Conservation (phyloP, 805 yeast species). For the Wickerhamomyces pijperi region DNA sequence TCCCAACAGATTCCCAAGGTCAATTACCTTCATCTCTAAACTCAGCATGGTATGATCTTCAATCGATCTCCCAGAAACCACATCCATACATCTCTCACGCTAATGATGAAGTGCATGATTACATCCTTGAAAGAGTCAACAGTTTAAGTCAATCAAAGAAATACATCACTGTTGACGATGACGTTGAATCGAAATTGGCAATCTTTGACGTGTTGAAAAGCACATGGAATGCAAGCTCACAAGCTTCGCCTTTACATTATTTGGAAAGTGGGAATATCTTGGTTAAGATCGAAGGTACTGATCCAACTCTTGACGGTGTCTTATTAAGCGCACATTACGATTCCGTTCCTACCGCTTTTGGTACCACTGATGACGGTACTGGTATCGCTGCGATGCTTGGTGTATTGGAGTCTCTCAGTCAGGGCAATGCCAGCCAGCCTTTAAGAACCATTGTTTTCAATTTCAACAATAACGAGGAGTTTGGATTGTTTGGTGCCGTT, state of each 20-base stretch:
- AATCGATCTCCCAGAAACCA: slow-evolving; percentile 47
- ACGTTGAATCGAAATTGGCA: slow-evolving; percentile 24
- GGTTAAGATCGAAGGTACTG: slow-evolving; percentile 60
- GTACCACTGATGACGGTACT: slow-evolving; percentile 88
- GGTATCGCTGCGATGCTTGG: slow-evolving; percentile 79
- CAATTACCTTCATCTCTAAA: slow-evolving; percentile 24
- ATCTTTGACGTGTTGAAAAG: slow-evolving; percentile 37
- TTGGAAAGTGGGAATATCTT: slow-evolving; percentile 77
- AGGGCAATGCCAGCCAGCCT: slow-evolving; percentile 36
- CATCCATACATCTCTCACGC: slow-evolving; percentile 77
- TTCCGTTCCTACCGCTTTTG: slow-evolving; percentile 77
- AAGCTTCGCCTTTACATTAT: slow-evolving; percentile 43
- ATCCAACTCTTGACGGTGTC: slow-evolving; percentile 50
- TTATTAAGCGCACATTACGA: slow-evolving; percentile 81
- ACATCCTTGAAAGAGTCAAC: slow-evolving; percentile 36
- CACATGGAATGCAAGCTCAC: slow-evolving; percentile 30
- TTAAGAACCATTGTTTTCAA: slow-evolving; percentile 66
- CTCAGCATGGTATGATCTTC: slow-evolving; percentile 62
- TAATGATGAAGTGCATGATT: slow-evolving; percentile 69
- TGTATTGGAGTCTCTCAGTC: slow-evolving; percentile 38
- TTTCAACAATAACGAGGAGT: slow-evolving; percentile 84
- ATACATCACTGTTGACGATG: slow-evolving; percentile 25
- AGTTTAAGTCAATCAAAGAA: slow-evolving; percentile 7
- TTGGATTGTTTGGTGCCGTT: slow-evolving; percentile 75
- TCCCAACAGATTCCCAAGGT: slow-evolving; percentile 25